These are phyloP conservation scores for Nemania sp. DNA, from an alignment of 2,329 filamentous ascomycete genomes.

Conservation along the genomic window DNA sequence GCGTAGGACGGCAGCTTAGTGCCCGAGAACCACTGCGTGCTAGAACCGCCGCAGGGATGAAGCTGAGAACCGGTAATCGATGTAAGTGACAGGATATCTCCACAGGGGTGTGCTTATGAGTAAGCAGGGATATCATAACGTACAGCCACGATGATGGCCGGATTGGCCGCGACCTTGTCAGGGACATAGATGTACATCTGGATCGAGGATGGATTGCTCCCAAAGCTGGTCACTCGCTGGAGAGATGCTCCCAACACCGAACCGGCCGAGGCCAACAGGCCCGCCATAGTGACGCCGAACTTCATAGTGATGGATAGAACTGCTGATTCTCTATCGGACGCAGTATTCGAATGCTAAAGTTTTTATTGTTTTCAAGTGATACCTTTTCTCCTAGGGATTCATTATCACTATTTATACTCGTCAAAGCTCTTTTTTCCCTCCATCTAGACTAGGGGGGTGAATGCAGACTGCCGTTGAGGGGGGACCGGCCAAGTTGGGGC, in stretches of 20 bases:
- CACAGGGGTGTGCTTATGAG: neutral
- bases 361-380: neutral
- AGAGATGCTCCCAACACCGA: constrained; percentile 19
- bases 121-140: neutral
- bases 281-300: neutral
- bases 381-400: neutral
- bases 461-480: constrained; percentile 4
- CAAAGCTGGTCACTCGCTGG: constrained; percentile 46
- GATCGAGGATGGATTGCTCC: constrained; percentile 48
- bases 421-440: neutral
- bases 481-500: constrained; percentile 1
- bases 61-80: constrained; percentile 12
- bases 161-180: constrained; percentile 40
- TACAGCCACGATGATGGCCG: constrained; percentile 33
- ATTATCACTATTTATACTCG: constrained; percentile 1
- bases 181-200: constrained; percentile 53
- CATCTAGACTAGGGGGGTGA: neutral
- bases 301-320: constrained; percentile 11
- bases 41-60: constrained; percentile 24
- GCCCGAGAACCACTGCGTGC: constrained; percentile 23
- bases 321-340: neutral
- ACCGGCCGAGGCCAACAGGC: constrained; percentile 11
- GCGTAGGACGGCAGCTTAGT: constrained; percentile 27
- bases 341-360: no score
- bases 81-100: neutral